phyloP scores from a whole-genome alignment of 257 asterid species.

The Rehmannia glutinosa region DNA sequence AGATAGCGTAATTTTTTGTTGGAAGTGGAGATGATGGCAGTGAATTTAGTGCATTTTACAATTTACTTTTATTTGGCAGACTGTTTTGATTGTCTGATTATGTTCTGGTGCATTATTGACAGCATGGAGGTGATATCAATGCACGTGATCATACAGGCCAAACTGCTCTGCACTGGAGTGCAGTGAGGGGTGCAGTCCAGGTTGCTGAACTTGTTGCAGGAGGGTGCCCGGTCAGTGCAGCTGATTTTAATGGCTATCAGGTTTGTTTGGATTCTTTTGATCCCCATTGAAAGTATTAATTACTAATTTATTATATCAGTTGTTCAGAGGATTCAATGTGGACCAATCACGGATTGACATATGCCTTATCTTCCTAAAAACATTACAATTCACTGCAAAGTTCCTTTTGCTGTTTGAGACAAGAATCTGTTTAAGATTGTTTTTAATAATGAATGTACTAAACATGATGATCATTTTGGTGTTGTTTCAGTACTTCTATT shows the following conservation, averaged over 20 bases:
- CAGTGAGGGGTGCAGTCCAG: slow-evolving; percentile 93
- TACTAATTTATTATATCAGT: neutral
- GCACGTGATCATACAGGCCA: slow-evolving; percentile 96
- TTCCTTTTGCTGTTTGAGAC: neutral
- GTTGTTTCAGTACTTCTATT: neutral
- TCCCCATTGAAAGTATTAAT: slow-evolving; percentile 10
- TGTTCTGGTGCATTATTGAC: slow-evolving; percentile 30
- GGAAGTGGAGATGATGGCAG: too few relatives aligned
- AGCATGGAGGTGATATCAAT: slow-evolving; percentile 90
- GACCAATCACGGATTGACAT: neutral
- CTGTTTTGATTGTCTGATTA: slow-evolving; percentile 16
- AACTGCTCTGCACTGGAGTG: slow-evolving; percentile 99
- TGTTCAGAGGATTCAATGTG: neutral
- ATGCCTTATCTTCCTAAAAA: slow-evolving; percentile 5
- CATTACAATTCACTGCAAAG: neutral
- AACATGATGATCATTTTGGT: neutral
- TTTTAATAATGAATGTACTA: neutral
- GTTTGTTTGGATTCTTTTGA: slow-evolving; percentile 32
- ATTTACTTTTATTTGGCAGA: neutral
- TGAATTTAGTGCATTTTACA: neutral
- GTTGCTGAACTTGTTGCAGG: slow-evolving; percentile 95
- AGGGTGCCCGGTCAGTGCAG: slow-evolving; percentile 79
- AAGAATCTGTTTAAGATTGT: neutral
- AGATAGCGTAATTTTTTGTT: neutral
- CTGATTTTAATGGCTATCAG: slow-evolving; percentile 92